phyloP scores from a whole-genome alignment of 176 grass and related monocot species.

The Elymus sibiricus region DNA sequence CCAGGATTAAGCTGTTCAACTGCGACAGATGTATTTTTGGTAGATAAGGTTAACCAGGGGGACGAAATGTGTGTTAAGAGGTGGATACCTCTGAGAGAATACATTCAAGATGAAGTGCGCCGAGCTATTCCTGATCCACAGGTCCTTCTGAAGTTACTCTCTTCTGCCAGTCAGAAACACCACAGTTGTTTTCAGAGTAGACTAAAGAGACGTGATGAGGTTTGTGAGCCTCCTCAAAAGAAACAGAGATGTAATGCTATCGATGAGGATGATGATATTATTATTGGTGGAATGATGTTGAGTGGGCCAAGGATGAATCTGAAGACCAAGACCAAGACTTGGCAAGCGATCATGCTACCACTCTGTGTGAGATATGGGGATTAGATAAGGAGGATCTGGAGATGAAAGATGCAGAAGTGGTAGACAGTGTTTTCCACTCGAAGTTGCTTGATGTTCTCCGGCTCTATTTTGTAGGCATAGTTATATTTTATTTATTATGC shows the following conservation, averaged over 20 bases:
- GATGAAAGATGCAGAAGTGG: conserved; percentile 32
- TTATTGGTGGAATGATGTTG: conserved; percentile 63
- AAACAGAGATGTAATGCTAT: conserved; percentile 42
- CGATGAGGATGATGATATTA: conserved; percentile 49
- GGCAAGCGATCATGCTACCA: conserved; percentile 26
- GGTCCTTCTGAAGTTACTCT: conserved; percentile 85
- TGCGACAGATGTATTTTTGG: conserved; percentile 23
- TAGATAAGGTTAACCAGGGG: conserved; percentile 25
- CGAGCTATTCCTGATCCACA: conserved; percentile 80
- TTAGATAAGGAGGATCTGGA: conserved; percentile 47
- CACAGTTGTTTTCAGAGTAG: conserved; percentile 30
- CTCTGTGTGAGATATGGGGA: conserved; percentile 67
- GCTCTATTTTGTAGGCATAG: too few species aligned
- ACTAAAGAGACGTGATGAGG: conserved; percentile 37
- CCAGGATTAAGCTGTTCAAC: conserved; percentile 46
- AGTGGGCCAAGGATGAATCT: too few species aligned
- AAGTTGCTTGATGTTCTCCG: too few species aligned
- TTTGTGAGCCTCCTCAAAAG: conserved; percentile 55
- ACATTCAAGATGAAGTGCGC: conserved; percentile 71
- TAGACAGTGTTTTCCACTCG: too few species aligned
- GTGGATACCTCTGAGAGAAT: conserved; percentile 67
- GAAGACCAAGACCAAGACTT: too few species aligned
- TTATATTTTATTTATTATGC: too few species aligned
- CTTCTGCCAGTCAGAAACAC: conserved; percentile 55
- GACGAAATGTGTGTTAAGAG: conserved; percentile 30